Percentiles rank a stretch among this genome's conserved stretches.
Evolutionary conservation across 1,284 basidiomycete species (phyloP).

Genomic region (Leccinum insolens): DNA sequence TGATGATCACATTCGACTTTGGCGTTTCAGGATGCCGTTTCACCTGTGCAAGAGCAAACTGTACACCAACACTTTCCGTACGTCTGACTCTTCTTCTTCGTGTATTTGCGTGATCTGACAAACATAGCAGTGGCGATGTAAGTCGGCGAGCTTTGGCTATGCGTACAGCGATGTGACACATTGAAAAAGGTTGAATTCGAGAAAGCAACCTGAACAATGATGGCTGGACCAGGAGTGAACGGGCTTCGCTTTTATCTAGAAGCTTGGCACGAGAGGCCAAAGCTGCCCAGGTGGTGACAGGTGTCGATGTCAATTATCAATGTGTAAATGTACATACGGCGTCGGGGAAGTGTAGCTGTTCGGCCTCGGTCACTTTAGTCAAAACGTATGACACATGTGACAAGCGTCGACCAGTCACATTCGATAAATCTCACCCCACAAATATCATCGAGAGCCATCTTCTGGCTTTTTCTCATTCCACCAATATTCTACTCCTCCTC

Average conservation of each 20-base stretch:
- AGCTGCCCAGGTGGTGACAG: not conserved
- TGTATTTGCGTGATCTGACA: conserved; percentile 3
- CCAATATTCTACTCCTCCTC: not conserved
- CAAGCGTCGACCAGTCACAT: conserved; percentile 1
- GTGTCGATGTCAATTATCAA: not conserved
- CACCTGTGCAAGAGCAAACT: conserved; percentile 19
- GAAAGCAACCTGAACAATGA: conserved; percentile 7
- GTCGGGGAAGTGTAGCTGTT: not conserved
- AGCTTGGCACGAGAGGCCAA: conserved; percentile 4
- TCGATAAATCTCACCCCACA: conserved; percentile 12
- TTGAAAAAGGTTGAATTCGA: conserved; percentile 15
- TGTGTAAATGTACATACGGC: not conserved
- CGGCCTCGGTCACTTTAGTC: not conserved
- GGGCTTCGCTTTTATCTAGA: conserved; percentile 1
- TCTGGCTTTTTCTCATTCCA: not conserved
- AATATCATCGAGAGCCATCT: conserved; percentile 8
- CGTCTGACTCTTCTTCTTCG: not conserved
- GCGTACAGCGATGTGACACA: not conserved
- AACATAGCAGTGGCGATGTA: conserved; percentile 11
- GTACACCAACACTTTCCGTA: conserved; percentile 12
- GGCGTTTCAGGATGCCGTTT: conserved; percentile 9
- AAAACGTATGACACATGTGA: not conserved
- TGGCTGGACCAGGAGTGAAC: conserved; percentile 2
- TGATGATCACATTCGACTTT: not conserved
- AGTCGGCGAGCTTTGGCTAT: not conserved